Percentiles rank a stretch among this genome's conserved stretches.
These are phyloP conservation scores for Wallacemonas sp. DNA, from an alignment of 208 protist genomes.

Conservation along the genomic window DNA sequence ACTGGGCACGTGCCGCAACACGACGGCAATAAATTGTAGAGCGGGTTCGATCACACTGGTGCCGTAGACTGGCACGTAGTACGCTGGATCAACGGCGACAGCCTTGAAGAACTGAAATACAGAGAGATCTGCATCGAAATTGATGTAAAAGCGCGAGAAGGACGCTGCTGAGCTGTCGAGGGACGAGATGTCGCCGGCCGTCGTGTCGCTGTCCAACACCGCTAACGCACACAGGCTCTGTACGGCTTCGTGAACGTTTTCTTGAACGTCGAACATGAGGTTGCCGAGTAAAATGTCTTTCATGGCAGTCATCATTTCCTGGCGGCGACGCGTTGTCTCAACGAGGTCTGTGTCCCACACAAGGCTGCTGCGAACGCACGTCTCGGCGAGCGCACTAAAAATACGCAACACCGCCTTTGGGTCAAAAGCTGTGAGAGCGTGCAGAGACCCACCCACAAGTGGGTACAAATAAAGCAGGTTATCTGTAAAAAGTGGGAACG, in stretches of 20 bases:
- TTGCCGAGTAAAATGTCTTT: not conserved
- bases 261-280: conserved; percentile 6
- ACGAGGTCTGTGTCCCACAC: not conserved
- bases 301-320: not conserved
- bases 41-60: not conserved
- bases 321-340: not conserved
- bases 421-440: not conserved
- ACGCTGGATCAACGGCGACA: not conserved
- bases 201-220: no score
- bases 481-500: conserved; percentile 8
- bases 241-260: not conserved
- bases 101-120: not conserved
- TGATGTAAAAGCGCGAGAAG: not conserved
- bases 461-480: conserved; percentile 8
- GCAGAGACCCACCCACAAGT: not conserved
- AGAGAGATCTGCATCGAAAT: not conserved
- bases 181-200: no score
- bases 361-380: not conserved
- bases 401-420: not conserved
- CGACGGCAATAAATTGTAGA: not conserved
- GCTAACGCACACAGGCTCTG: not conserved
- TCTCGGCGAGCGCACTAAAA: not conserved
- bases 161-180: no score
- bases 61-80: conserved; percentile 1
- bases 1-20: not conserved